Evolutionary conservation across 805 yeast species (phyloP).

Genomic region (Candida awuae): DNA sequence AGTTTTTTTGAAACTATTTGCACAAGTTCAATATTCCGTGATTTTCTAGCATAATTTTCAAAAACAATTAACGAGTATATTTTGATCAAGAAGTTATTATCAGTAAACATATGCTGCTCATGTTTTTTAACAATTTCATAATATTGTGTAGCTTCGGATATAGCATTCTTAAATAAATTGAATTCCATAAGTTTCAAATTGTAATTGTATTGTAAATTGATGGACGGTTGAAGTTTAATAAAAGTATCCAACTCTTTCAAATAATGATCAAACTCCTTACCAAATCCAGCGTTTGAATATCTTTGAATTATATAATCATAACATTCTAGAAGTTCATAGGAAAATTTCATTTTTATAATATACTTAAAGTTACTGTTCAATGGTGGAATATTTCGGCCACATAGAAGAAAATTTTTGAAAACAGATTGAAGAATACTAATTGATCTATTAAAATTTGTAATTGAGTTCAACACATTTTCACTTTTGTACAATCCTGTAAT

Average conservation of each 20-base stretch:
- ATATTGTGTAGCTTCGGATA: slow-evolving; percentile 11
- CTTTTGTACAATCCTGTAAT: slow-evolving; percentile 24
- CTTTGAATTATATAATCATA: slow-evolving; percentile 34
- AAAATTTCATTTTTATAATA: slow-evolving; percentile 30
- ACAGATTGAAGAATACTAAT: slow-evolving; percentile 48
- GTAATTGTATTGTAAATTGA: slow-evolving; percentile 17
- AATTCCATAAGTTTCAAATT: slow-evolving; percentile 19
- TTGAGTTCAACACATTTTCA: slow-evolving; percentile 25
- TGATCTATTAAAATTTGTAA: slow-evolving; percentile 38
- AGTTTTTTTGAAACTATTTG: background rate
- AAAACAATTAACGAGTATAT: background rate
- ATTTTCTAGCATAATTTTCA: slow-evolving; percentile 7
- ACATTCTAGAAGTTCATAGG: slow-evolving; percentile 29
- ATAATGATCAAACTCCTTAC: slow-evolving; percentile 52
- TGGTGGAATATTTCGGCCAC: slow-evolving; percentile 11
- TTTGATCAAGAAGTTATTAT: background rate
- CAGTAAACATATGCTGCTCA: background rate
- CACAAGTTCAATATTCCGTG: background rate
- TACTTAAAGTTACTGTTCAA: slow-evolving; percentile 19
- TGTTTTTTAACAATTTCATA: slow-evolving; percentile 3
- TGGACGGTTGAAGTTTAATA: slow-evolving; percentile 25
- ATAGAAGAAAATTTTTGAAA: slow-evolving; percentile 32
- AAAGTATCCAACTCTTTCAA: slow-evolving; percentile 40
- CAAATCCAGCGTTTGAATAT: slow-evolving; percentile 42
- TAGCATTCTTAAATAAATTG: slow-evolving; percentile 15